Conservation (phyloP, 2,329 filamentous ascomycete species). For the Chaetoscypha palmicola region DNA sequence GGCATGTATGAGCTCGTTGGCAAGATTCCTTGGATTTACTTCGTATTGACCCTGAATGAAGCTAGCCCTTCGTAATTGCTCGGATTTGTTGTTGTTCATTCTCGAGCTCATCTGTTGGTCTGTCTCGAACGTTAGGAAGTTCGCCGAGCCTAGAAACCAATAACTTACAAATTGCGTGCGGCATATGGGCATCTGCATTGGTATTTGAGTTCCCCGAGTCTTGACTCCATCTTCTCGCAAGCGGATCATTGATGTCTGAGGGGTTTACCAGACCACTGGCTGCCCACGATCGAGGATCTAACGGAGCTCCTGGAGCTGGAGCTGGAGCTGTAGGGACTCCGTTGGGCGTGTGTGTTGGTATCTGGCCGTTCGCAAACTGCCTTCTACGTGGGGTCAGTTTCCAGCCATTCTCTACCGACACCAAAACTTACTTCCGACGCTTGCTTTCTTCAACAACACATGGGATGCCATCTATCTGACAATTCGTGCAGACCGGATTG, state of each 20-base stretch:
- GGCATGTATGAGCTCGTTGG: constrained; percentile 18
- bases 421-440: constrained; percentile 60
- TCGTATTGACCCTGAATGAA: constrained; percentile 11
- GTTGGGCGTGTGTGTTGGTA: not conserved
- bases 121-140: constrained; percentile 11
- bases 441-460: constrained; percentile 55
- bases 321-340: too few species aligned
- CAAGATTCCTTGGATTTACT: constrained; percentile 13
- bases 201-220: constrained; percentile 12
- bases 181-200: constrained; percentile 18
- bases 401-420: too few species aligned
- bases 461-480: constrained; percentile 39
- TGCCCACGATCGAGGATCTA: too few species aligned
- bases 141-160: not conserved
- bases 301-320: too few species aligned
- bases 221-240: constrained; percentile 22
- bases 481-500: constrained; percentile 29
- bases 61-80: constrained; percentile 17
- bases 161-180: constrained; percentile 29
- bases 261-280: constrained; percentile 23
- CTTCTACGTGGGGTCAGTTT: constrained; percentile 18
- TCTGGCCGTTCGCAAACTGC: constrained; percentile 23
- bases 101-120: constrained; percentile 24
- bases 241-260: constrained; percentile 22
- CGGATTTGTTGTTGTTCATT: constrained; percentile 15